A percentile compares a stretch with the other conserved stretches of the same genome.
Conservation (phyloP, 441 rosid genomes). For the Daphne laureola region DNA sequence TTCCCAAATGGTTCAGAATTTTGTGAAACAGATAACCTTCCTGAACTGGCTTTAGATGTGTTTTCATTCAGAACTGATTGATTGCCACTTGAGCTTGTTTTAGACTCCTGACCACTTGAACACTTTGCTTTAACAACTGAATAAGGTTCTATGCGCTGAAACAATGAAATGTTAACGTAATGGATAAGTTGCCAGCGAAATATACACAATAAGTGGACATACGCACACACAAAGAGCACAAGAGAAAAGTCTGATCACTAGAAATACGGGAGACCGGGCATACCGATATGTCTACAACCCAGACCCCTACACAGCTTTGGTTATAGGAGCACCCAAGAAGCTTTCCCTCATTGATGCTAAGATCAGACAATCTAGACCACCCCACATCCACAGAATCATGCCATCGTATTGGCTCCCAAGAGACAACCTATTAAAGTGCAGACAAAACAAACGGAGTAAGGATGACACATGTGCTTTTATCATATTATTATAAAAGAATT, state of each 20-base stretch:
- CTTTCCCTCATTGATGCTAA: slow-evolving; percentile 93
- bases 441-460: slow-evolving; percentile 13
- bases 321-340: slow-evolving; percentile 98
- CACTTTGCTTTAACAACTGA: slow-evolving; percentile 30
- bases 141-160: slow-evolving; percentile 73
- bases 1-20: slow-evolving; percentile 49
- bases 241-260: slow-evolving; percentile 15
- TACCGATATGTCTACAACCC: slow-evolving; percentile 99
- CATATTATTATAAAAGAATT: slow-evolving; percentile 3
- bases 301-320: slow-evolving; percentile 96
- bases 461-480: background rate
- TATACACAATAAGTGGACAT: slow-evolving; percentile 16
- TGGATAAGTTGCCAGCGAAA: background rate
- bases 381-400: slow-evolving; percentile 95
- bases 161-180: slow-evolving; percentile 7
- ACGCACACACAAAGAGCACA: slow-evolving; percentile 13
- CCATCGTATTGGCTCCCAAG: slow-evolving; percentile 97
- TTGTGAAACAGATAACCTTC: slow-evolving; percentile 64
- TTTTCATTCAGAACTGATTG: slow-evolving; percentile 48
- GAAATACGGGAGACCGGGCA: slow-evolving; percentile 11
- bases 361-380: slow-evolving; percentile 94
- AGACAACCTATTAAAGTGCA: slow-evolving; percentile 57
- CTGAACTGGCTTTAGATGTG: slow-evolving; percentile 46
- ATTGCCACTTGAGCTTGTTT: slow-evolving; percentile 43
- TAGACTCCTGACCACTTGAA: slow-evolving; percentile 54